Evolutionary conservation across 345 rosid species (phyloP), one percentile per base, ranked within the genome.

Genomic region (Arabis alpina): DNA sequence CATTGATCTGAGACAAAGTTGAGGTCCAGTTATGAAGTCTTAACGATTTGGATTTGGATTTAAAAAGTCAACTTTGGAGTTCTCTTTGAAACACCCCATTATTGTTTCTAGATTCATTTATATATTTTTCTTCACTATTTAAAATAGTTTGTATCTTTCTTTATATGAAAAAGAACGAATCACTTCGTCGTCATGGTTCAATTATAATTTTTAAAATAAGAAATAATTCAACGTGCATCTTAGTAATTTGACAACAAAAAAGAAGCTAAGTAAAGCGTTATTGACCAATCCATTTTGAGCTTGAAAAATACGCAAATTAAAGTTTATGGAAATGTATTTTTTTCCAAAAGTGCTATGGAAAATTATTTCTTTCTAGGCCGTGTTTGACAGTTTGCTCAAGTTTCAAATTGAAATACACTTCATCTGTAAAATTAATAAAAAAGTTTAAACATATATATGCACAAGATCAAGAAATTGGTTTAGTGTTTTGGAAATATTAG

Each of bases 61-160:
- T 57, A 45, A 57, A 60, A 61, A 61, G 79, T 75, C 79, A 75
- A 69, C 75, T 75, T 68, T 69, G 71, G 54, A 62, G 68, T 24
- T 74, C 57, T 68, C 7, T 49, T 53, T 43, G 47, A 53, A 43
- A 60, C 60, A 67, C 4, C 19, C 41, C 48, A 67, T 67, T 74
- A 52, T 53, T 53, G 6, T 42, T 56, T 67, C 49, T 66, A 50
- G 39, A 57, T 66, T 50, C 68, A 36, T n/a, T n/a, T n/a, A n/a
- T n/a, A n/a, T n/a, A n/a, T n/a, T n/a, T n/a, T n/a, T n/a, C n/a
- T 66, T 50, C 68, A 36, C 14, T 70, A 4, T 61, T 64, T 34
- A 2, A 28, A 34, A 39, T 45, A 0, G 16, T 24, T 34, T 58
- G 42, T 36, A 66, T 30, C 23, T 32, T 40, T 57, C 47, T 57